These are phyloP conservation scores for Rhipidocladum racemiflorum DNA, from an alignment of 176 grass and related monocot genomes.

Conservation along the genomic window DNA sequence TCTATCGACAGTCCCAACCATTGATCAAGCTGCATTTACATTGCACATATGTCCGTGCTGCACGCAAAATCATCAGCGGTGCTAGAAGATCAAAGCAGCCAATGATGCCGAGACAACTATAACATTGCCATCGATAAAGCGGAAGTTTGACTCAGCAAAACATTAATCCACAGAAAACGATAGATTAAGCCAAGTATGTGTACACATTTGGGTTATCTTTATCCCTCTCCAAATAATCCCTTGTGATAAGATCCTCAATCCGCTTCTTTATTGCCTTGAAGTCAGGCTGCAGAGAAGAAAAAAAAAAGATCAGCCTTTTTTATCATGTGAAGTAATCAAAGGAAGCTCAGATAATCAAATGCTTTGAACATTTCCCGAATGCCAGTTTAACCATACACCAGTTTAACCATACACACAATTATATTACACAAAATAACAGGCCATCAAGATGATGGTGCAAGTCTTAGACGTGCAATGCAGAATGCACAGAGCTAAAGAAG, in stretches of 20 bases:
- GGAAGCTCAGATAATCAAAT: background rate
- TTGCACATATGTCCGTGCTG: background rate
- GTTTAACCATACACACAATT: background rate
- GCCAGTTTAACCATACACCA: background rate
- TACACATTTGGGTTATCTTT: constrained; percentile 61
- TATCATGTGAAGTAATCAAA: background rate
- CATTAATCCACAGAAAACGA: background rate
- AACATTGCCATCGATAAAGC: background rate
- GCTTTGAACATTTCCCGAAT: background rate
- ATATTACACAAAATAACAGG: background rate
- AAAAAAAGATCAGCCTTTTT: background rate
- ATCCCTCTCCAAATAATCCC: constrained; percentile 76
- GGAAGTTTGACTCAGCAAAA: background rate
- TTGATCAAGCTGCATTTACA: background rate
- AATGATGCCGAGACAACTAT: background rate
- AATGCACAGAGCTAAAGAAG: background rate
- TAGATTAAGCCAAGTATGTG: constrained; percentile 60
- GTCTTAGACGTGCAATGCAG: background rate
- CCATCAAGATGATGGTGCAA: background rate
- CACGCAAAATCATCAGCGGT: background rate
- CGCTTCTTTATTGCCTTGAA: constrained; percentile 79
- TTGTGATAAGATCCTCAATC: constrained; percentile 71
- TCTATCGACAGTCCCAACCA: background rate
- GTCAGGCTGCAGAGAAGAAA: constrained; percentile 53
- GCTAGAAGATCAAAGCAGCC: background rate